Evolutionary conservation across 441 rosid species (phyloP).

Genomic region (Daphne laureola): DNA sequence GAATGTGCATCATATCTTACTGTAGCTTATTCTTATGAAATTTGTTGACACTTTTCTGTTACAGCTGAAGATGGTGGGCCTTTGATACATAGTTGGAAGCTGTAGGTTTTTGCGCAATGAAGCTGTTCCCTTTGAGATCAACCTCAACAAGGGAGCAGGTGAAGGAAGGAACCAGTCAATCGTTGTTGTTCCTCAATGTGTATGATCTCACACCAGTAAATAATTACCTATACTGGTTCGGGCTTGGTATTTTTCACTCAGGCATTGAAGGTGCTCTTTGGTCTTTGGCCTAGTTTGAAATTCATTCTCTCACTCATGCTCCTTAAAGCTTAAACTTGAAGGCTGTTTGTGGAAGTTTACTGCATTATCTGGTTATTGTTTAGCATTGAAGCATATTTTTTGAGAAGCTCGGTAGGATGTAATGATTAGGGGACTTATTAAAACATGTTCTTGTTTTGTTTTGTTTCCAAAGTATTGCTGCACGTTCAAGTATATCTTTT

Average conservation of each 20-base stretch:
- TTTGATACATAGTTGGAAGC: slow-evolving; percentile 22
- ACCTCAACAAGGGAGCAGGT: slow-evolving; percentile 37
- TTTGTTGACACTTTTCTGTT: background rate
- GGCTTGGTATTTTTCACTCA: slow-evolving; percentile 91
- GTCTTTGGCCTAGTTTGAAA: no score
- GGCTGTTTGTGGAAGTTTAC: background rate
- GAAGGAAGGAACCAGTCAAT: slow-evolving; percentile 25
- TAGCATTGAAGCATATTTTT: background rate
- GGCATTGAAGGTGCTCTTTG: slow-evolving; percentile 67
- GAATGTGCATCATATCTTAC: no score
- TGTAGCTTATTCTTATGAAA: no score
- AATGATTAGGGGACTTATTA: no score
- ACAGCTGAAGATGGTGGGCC: slow-evolving; percentile 26
- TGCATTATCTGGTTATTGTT: no score
- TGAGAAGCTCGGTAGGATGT: no score
- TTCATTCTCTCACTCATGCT: no score
- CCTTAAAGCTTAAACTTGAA: no score
- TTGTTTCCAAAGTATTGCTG: no score
- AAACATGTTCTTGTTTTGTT: no score
- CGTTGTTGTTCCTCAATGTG: slow-evolving; percentile 70
- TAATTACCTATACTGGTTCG: slow-evolving; percentile 86
- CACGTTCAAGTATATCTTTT: no score
- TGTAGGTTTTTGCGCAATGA: slow-evolving; percentile 34
- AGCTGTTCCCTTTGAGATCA: slow-evolving; percentile 53
- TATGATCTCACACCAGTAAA: slow-evolving; percentile 92